Evolutionary conservation across 1,284 basidiomycete species (phyloP), one percentile per base, ranked within the genome.

Genomic region (Sanghuangporus baumii): DNA sequence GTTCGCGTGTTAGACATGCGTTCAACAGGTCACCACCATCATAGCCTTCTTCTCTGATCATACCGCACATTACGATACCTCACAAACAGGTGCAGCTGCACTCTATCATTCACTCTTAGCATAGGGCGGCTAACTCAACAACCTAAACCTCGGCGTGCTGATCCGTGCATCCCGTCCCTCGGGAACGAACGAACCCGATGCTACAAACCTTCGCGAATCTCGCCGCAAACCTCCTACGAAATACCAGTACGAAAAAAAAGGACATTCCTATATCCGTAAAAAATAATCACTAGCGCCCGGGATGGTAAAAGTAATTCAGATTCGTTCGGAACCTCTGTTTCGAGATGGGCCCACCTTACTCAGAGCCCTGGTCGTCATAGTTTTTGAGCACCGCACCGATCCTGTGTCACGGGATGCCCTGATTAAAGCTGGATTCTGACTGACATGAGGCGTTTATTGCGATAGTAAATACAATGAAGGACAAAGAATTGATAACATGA

Each of bases 221-320:
- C 57, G 57, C 57, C 57, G 57, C 18, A 59, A 51, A 59, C 57
- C 57, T 59, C 57, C 43, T 59, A 14, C 57, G 5, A 37, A 37
- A 50, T 20, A 7, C 26, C 26, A 31, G 26, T 31, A 31, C 26
- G 3, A 31, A 31, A 31, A 31, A 31, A 31, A 31, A 31, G 18
- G 5, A 26, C 4, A 6, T 46, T 50, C 31, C 46, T n/a, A 16
- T 6, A 50, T 37, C 46, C n/a, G 47, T 50, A 26, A 7, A 34
- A 36, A n/a, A 4, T 57, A 26, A 34, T 41, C 40, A 41, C 40
- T 11, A n/a, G 40, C 40, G 3, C n/a, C 40, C 26, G 26, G 26
- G 26, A 31, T 31, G 26, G 26, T 31, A 31, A 31, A 31, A 31
- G 26, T 4, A 31, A 31, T 41, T 41, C 40, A n/a, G 16, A 41